phyloP scores from a whole-genome alignment of 164 flowering plant species.

The Nymphaea colorata region DNA sequence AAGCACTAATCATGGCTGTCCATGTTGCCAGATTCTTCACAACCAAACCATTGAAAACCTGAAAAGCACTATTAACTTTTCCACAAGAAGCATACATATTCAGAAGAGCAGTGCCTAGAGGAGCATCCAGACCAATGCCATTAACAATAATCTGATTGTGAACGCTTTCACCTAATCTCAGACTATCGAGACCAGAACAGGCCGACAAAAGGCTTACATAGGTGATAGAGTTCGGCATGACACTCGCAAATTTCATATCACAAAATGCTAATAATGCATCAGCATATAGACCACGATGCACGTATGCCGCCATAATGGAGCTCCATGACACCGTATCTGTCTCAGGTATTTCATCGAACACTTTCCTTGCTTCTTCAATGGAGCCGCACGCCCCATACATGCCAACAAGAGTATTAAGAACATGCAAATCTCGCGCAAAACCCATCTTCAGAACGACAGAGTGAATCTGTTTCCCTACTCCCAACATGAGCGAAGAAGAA shows the following conservation, averaged over 20 bases:
- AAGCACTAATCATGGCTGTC: slow-evolving; percentile 48
- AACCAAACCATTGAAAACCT: slow-evolving; percentile 28
- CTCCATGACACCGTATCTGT: slow-evolving; percentile 25
- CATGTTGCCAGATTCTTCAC: slow-evolving; percentile 49
- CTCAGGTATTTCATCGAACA: slow-evolving; percentile 32
- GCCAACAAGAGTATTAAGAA: slow-evolving; percentile 35
- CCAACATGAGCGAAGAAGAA: slow-evolving; percentile 21
- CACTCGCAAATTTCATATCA: slow-evolving; percentile 15
- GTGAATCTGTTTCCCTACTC: slow-evolving; percentile 28
- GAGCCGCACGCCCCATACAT: slow-evolving; percentile 33
- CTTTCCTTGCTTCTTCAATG: slow-evolving; percentile 18
- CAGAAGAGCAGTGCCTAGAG: slow-evolving; percentile 47
- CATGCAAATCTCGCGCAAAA: slow-evolving; percentile 21
- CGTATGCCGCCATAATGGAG: slow-evolving; percentile 24
- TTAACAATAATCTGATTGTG: slow-evolving; percentile 29
- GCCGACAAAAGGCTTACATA: slow-evolving; percentile 20
- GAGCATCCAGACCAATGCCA: slow-evolving; percentile 31
- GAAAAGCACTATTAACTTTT: slow-evolving; percentile 22
- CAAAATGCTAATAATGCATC: slow-evolving; percentile 23
- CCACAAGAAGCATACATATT: slow-evolving; percentile 46
- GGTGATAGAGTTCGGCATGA: slow-evolving; percentile 8
- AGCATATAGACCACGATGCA: slow-evolving; percentile 15
- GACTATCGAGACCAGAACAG: slow-evolving; percentile 11
- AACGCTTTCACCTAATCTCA: slow-evolving; percentile 29
- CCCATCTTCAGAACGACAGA: slow-evolving; percentile 30